Base-by-base conservation (phyloP, 1,284 basidiomycete species). In the Austroboletus olivaceoglutinosus region DNA sequence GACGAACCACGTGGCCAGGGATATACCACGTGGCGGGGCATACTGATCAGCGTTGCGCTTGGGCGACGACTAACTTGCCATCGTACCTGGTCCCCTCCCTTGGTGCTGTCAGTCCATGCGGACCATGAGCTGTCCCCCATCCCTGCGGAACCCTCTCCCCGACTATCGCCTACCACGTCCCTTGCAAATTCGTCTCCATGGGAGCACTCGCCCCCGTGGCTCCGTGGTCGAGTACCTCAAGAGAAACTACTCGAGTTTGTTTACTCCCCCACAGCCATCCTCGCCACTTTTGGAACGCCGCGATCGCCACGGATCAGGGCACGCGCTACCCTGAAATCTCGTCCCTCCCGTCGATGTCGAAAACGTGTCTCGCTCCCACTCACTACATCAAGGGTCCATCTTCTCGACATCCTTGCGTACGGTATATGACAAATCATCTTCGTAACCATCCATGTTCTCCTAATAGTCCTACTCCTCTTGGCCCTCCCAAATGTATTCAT, bases 401-500 rank as follows among this genome's bases (percentile, higher is more conserved):
- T 56, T 53, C 60, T 58, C 54, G 60, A 53, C 54, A 48, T 45
- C 50, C n/a, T 30, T 37, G 45, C 45, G 42, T 53, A 33, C 46
- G 38, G 33, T 48, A 44, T 41, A 46, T 60, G 45, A 59, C 45
- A 50, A 40, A 16, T 18, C 23, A 15, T 30, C 15, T 3, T 31
- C 57, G 53, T 59, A 56, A 55, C 34, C 31, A n/a, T 27, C 37
- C 23, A 38, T 15, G 25, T 23, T 34, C 54, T 16, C 13, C 13
- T 16, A 8, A 13, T 22, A 33, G 16, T 38, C 6, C 23, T 45
- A 47, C 44, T 19, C 40, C 44, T 19, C 45, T 33, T 83, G 76
- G 3, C 85, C 87, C 62, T 89, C 86, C 86, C 86, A 90, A 33
- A 69, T 71, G 64, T 84, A 86, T 8, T 70, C 77, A 16, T 70